A percentile compares a stretch with the other conserved stretches of the same genome.
Conservation (phyloP, 2,329 filamentous ascomycete genomes). For the Fusarium chlamydosporum region DNA sequence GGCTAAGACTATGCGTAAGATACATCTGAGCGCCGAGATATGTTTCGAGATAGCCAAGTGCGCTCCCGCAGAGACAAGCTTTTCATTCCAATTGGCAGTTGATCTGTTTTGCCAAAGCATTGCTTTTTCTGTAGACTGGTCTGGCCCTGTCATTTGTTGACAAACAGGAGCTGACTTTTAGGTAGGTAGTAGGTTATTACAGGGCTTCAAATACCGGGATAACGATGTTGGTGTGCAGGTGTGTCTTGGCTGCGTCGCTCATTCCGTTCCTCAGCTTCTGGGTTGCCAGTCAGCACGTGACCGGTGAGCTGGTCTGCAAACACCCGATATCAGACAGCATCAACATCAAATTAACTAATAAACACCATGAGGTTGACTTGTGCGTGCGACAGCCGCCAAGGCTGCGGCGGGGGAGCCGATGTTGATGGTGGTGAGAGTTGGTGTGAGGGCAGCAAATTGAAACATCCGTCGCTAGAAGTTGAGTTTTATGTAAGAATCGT, state of each 20-base stretch:
- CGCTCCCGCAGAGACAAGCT: slow-evolving; percentile 2
- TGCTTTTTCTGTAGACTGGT: background rate
- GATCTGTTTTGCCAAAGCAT: background rate
- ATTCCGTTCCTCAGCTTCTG: slow-evolving; percentile 17
- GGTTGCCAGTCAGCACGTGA: slow-evolving; percentile 33
- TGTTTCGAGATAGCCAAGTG: background rate
- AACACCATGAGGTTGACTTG: slow-evolving; percentile 8
- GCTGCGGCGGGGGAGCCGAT: slow-evolving; percentile 9
- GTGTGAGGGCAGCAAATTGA: slow-evolving; percentile 30
- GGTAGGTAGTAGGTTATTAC: background rate
- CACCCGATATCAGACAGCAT: background rate
- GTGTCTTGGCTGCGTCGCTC: slow-evolving; percentile 35
- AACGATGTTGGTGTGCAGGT: slow-evolving; percentile 2
- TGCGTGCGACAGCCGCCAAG: slow-evolving; percentile 23
- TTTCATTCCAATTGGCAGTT: slow-evolving; percentile 1
- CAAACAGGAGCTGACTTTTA: background rate
- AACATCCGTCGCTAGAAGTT: background rate
- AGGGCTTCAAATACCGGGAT: slow-evolving; percentile 1
- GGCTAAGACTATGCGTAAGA: background rate
- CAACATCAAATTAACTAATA: background rate
- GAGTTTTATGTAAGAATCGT: slow-evolving; percentile 7
- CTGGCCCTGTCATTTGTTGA: background rate
- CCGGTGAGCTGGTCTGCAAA: slow-evolving; percentile 10
- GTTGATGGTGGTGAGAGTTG: slow-evolving; percentile 16
- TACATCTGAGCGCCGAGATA: background rate